Evolutionary conservation across 2,329 filamentous ascomycete species (phyloP), one percentile per base, ranked within the genome.

Genomic region (Cercospora sp.): DNA sequence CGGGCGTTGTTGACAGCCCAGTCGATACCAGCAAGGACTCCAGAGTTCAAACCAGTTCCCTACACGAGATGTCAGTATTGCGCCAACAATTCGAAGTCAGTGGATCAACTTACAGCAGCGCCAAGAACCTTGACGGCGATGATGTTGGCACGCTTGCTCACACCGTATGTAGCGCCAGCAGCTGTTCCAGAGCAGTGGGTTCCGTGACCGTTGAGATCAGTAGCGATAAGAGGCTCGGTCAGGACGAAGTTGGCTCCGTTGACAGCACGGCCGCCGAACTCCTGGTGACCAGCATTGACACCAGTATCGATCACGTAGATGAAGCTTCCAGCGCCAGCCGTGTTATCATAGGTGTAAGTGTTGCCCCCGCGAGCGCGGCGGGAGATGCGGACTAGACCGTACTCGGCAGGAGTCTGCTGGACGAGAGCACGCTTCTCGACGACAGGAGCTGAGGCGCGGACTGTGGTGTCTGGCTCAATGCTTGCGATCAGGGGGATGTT

Each of bases 101-200:
- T 8, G 5, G 2, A 8, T 28, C 12, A 28, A 59, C 55, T 34
- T 34, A 59, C 55, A 18, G 81, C 72, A 26, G 77, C 78, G 34
- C 79, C 80, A 37, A 85, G 79, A 13, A 85, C 84, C 75, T 85
- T 85, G 68, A 87, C 84, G 49, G 82, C 83, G 51, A 81, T 79
- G 71, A 83, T 74, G 74, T 81, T 83, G 64, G 81, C 81, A 13
- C 76, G 78, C 59, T 80, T 79, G 13, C 81, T 80, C 5, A 90
- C 87, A 70, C 88, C 88, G 66, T 86, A 89, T 2, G 85, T 89
- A 63, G 80, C 81, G 37, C 87, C 86, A 21, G 81, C 88, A 53
- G 89, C 85, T 16, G 87, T 90, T 26, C 87, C 88, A 7, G 87
- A 83, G 30, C 57, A 87, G 80, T 90, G 89, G 64, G 83, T 88